Conservation (phyloP, 768 basidiomycete genomes). For the Epithele typhae region DNA sequence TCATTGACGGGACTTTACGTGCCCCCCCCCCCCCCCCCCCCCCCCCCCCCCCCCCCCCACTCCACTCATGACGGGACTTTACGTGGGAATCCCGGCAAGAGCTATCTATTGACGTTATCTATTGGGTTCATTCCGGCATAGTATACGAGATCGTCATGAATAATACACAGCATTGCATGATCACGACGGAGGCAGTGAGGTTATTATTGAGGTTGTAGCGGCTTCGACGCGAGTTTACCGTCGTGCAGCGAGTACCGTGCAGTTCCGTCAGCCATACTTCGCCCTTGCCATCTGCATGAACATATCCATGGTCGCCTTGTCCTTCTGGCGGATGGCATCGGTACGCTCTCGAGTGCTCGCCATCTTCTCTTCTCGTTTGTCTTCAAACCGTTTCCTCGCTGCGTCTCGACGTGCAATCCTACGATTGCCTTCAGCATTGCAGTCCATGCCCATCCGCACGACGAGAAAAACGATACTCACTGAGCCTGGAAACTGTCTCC, state of each 20-base stretch:
- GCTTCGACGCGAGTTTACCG: too few species aligned
- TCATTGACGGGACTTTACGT: not conserved
- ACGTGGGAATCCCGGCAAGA: too few species aligned
- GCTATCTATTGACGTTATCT: too few species aligned
- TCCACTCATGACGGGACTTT: too few species aligned
- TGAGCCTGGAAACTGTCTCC: conserved; percentile 77
- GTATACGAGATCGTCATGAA: too few species aligned
- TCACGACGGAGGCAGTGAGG: too few species aligned
- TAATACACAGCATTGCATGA: too few species aligned
- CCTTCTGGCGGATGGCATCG: conserved; percentile 65
- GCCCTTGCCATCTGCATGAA: conserved; percentile 89
- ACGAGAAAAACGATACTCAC: conserved; percentile 32
- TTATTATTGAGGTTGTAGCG: too few species aligned
- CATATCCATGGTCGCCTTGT: conserved; percentile 95
- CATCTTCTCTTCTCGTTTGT: conserved; percentile 53
- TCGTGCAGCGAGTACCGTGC: too few species aligned
- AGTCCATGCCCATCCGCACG: too few species aligned
- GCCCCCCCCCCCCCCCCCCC: not conserved
- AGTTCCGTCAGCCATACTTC: conserved; percentile 72
- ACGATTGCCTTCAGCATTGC: not conserved
- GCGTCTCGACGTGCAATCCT: conserved; percentile 77
- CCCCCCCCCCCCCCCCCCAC: too few species aligned
- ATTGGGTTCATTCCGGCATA: too few species aligned
- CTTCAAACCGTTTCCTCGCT: conserved; percentile 56
- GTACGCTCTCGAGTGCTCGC: conserved; percentile 57